Base-by-base conservation (phyloP, 2,329 filamentous ascomycete genomes). In the Arthroderma sp. region DNA sequence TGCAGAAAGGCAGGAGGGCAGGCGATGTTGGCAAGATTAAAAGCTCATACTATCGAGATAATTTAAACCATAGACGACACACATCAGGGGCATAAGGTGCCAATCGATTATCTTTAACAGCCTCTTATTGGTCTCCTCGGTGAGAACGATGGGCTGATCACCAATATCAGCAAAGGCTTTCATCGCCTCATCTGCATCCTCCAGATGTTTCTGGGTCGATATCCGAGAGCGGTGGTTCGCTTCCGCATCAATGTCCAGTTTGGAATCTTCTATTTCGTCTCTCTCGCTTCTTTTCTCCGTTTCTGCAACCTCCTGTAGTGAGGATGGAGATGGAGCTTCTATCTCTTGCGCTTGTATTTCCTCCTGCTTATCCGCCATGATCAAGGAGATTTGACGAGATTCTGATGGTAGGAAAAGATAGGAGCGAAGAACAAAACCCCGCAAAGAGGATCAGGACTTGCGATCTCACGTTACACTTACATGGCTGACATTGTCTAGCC, bases 101-200 rank as follows among this genome's bases (percentile, higher is more conserved):
- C 67, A 72, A 57, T 83, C 79, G 48, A 82, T 80, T 43, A 68
- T 73, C 11, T 68, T 62, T n/a, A 82, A 55, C 10, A 83, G 56
- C n/a, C 73, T 63, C 50, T 69, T 74, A 51, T 76, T 78, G 27
- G 73, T 76, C 39, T 68, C 69, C 50, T 72, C 72, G 44, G 74
- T 74, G 32, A 80, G 59, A 32, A 71, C 65, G 22, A 78, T 62
- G 0, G 70, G 56, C 52, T 76, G 66, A 22, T 73, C 74, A 1
- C 69, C 62, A 40, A 68, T 54, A 28, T 56, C 55, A 6, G 65
- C 65, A 51, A 77, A 72, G 2, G 72, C 75, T 51, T 76, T 73
- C 68, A 78, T 65, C 29, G 76, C 76, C 47, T 77, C 74, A 52
- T 80, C 76, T 29, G 69, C 75, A 68, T 78, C 73, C 44, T 74